Evolutionary conservation across 768 basidiomycete species (phyloP), one percentile per base, ranked within the genome.

Genomic region (Cytidiella melzeri): DNA sequence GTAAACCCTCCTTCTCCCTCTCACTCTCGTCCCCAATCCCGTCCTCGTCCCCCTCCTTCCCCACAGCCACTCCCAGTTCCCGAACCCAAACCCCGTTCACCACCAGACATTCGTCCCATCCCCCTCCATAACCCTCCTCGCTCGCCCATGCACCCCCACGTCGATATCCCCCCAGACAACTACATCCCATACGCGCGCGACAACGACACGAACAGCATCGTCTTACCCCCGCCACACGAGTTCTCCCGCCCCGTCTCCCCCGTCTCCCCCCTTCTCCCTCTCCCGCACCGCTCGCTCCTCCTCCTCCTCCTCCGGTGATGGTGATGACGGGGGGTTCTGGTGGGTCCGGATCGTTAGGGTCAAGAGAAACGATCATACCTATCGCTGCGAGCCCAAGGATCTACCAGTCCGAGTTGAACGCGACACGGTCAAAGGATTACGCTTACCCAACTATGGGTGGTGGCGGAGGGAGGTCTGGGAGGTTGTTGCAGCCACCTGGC

Each of bases 181-280:
- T 80, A 72, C 50, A 84, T 87, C 46, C 84, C 84, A 0, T 53
- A 53, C 3, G 63, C 69, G 15, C 62, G 65, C 4, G 77, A 72
- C 52, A 63, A 68, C 10, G 77, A 81, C 45, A 68, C 69, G 40
- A 55, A 26, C 13, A 55, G 69, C n/a, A 77, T 82, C 43, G 69
- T 70, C 23, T 59, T 87, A 0, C 84, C 83, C 9, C 78, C 84
- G 18, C 77, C 84, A 1, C 76, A 77, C 57, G 83, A 81, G 53
- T 67, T 85, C 25, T 52, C 57, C 2, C 39, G 56, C 11, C 56
- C 59, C 1, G 45, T 59, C 9, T 49, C 59, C 6, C 59, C 61
- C 2, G 42, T 47, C 4, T 51, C 1, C 20, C 53, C 1, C 53
- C 58, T 13, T 3, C 41, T 13, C 48, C 27, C 9, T 34, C 52